phyloP scores from a whole-genome alignment of 2,329 filamentous ascomycete species.

The Ampelomyces quisqualis region DNA sequence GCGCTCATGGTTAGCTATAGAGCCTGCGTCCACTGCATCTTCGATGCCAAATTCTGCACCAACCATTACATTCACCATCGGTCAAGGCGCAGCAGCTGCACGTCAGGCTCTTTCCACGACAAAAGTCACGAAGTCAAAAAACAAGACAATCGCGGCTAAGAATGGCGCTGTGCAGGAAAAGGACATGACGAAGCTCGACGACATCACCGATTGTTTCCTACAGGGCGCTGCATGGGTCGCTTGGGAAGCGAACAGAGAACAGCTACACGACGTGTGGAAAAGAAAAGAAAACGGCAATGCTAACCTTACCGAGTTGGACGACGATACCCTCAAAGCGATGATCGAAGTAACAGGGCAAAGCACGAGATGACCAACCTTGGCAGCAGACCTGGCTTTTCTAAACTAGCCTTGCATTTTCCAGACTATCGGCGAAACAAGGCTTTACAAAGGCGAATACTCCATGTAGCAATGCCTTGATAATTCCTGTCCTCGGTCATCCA shows the following conservation, averaged over 20 bases:
- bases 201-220: slow-evolving; percentile 75
- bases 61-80: slow-evolving; percentile 19
- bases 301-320: not conserved
- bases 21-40: slow-evolving; percentile 6
- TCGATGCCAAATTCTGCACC: slow-evolving; percentile 11
- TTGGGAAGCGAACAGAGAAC: slow-evolving; percentile 64
- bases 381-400: too few species aligned
- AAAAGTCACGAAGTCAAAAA: slow-evolving; percentile 3
- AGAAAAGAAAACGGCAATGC: not conserved
- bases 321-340: slow-evolving; percentile 15
- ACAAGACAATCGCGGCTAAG: slow-evolving; percentile 7
- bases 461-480: too few species aligned
- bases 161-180: slow-evolving; percentile 12
- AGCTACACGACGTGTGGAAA: slow-evolving; percentile 11
- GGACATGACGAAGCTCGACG: slow-evolving; percentile 65
- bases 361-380: too few species aligned
- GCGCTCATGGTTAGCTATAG: slow-evolving; percentile 32
- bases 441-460: too few species aligned
- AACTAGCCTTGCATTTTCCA: too few species aligned
- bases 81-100: slow-evolving; percentile 5
- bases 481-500: too few species aligned
- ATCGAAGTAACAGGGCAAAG: slow-evolving; percentile 1
- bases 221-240: slow-evolving; percentile 75
- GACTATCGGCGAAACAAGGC: too few species aligned
- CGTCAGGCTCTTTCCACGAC: slow-evolving; percentile 12